These are phyloP conservation scores for Orbilia javanica DNA, from an alignment of 2,329 filamentous ascomycete genomes.

Conservation along the genomic window DNA sequence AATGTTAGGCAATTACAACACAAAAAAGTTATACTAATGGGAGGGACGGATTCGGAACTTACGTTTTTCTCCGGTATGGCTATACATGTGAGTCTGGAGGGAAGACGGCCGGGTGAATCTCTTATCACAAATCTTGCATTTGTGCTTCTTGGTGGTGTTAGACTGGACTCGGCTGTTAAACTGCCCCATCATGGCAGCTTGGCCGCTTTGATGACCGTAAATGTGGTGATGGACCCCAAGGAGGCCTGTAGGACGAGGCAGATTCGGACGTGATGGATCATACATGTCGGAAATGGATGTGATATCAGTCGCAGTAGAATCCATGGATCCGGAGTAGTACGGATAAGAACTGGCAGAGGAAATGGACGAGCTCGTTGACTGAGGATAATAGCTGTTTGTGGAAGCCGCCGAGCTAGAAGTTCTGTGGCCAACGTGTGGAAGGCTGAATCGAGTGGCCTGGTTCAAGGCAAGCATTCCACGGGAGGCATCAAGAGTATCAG, in stretches of 20 bases:
- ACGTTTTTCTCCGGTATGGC: conserved; percentile 98
- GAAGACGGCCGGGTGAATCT: conserved; percentile 95
- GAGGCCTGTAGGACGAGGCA: conserved; percentile 80
- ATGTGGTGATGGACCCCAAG: conserved; percentile 63
- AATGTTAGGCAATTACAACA: conserved; percentile 23
- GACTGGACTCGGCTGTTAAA: conserved; percentile 97
- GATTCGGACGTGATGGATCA: conserved; percentile 60
- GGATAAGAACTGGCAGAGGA: conserved; percentile 84
- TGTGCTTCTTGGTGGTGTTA: conserved; percentile 98
- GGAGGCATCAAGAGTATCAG: conserved; percentile 92
- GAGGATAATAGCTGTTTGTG: conserved; percentile 79
- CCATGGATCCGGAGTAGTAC: conserved; percentile 86
- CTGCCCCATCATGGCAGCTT: conserved; percentile 97
- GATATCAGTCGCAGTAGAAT: conserved; percentile 87
- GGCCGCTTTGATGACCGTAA: conserved; percentile 69
- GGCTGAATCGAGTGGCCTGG: conserved; percentile 68
- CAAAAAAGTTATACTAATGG: conserved; percentile 21
- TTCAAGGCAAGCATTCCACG: conserved; percentile 96
- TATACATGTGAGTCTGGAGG: conserved; percentile 97
- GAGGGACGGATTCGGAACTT: conserved; percentile 68
- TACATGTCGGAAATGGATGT: conserved; percentile 78
- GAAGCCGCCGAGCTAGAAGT: conserved; percentile 81
- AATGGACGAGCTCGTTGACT: conserved; percentile 89
- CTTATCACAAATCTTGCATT: conserved; percentile 99
- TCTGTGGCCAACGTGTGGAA: conserved; percentile 71